Evolutionary conservation across 2,329 filamentous ascomycete genomes (phyloP), one percentile per base, ranked within the genome.

Genomic region (Talaromyces sp.): DNA sequence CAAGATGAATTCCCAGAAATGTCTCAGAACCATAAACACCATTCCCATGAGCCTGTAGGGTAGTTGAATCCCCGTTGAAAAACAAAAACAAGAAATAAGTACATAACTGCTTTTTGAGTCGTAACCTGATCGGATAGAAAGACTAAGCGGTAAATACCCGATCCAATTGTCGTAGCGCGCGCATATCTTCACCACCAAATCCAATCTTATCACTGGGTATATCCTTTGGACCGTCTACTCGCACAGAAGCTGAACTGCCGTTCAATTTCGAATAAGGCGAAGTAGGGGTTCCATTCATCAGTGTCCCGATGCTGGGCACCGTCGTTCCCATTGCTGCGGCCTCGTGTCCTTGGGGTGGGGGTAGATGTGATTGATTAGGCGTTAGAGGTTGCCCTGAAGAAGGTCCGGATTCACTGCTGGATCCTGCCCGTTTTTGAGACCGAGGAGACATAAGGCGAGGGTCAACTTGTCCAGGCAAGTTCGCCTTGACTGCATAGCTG

Each of bases 111-210:
- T 37, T 51, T 57, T 41, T 17, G 11, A 11, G 33, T 46, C 43
- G 28, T 56, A 31, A 33, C 15, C 21, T 33, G 19, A n/a, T 19
- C 43, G 17, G 10, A 31, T 22, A 43, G 4, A 9, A 4, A 28
- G 41, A 43, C 69, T 61, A 75, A 37, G 72, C 72, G 7, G 67
- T 74, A 55, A 81, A 81, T 1, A 78, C 79, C 21, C 77, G 73
- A 70, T 90, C 84, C 52, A 90, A 75, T 67, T 88, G 84, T 62
- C 84, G 80, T 46, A 89, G 70, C 1, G 85, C 86, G 63, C 85
- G 78, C 61, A 80, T 81, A 63, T 89, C 87, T 69, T 89, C 86
- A 36, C 73, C 71, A 17, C 80, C 77, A 51, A 82, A 84, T 5
- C 78, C 81, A 25, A 83, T 71, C 62, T 83, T 83, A 60, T 82